Evolutionary conservation across 768 basidiomycete genomes (phyloP).

Genomic region (Mycena rosella): DNA sequence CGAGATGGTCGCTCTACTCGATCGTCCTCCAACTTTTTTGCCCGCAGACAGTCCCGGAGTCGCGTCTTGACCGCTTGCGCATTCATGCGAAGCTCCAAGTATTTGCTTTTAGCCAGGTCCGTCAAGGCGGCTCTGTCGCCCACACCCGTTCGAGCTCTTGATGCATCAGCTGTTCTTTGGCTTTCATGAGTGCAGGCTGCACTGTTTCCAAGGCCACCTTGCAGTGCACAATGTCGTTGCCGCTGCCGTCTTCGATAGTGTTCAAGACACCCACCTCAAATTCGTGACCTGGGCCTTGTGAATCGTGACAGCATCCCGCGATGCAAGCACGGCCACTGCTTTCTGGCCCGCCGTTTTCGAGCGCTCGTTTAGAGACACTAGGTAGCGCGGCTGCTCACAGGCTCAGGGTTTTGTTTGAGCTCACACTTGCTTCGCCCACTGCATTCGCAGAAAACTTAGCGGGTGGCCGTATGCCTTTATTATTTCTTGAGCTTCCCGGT

Average conservation of each 20-base stretch:
- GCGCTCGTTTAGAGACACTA: too few species aligned
- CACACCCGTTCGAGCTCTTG: background rate
- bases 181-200: background rate
- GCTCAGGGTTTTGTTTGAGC: conserved; percentile 38
- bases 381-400: background rate
- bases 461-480: conserved; percentile 37
- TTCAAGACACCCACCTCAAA: background rate
- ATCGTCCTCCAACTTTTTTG: conserved; percentile 4
- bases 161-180: background rate
- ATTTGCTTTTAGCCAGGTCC: background rate
- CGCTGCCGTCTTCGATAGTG: background rate
- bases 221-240: background rate
- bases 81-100: background rate
- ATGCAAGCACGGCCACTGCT: background rate
- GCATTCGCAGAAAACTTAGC: conserved; percentile 35
- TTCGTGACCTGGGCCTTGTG: background rate
- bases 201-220: background rate
- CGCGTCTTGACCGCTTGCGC: conserved; percentile 6
- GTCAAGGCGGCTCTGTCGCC: background rate
- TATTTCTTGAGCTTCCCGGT: conserved; percentile 34
- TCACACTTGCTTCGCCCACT: conserved; percentile 52
- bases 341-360: background rate
- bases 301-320: background rate
- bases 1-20: conserved; percentile 20
- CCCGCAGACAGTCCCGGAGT: background rate